phyloP scores from a whole-genome alignment of 208 protist species.

The Trypanosoma scelopori region DNA sequence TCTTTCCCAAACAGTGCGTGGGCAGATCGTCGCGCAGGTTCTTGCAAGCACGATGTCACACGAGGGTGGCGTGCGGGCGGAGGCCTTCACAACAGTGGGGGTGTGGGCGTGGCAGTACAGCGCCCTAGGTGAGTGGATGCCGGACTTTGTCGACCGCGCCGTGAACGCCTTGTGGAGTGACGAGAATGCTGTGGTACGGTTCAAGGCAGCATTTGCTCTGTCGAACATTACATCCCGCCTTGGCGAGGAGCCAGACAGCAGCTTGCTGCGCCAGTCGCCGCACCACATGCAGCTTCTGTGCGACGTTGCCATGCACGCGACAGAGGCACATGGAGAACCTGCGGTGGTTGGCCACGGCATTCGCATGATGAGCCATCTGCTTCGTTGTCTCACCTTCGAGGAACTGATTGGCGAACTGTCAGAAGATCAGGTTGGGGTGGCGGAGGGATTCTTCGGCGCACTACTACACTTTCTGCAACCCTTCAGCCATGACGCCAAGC shows the following conservation, averaged over 20 bases:
- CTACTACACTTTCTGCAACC: slow-evolving; percentile 53
- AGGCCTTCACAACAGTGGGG: slow-evolving; percentile 73
- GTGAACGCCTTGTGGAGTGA: slow-evolving; percentile 42
- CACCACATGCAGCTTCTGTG: slow-evolving; percentile 44
- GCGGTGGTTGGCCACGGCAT: slow-evolving; percentile 71
- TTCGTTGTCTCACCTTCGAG: slow-evolving; percentile 52
- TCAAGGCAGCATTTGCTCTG: slow-evolving; percentile 78
- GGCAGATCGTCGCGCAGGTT: slow-evolving; percentile 43
- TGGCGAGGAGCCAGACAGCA: slow-evolving; percentile 8
- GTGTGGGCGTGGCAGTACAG: slow-evolving; percentile 84
- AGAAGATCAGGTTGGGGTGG: slow-evolving; percentile 44
- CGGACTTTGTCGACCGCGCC: slow-evolving; percentile 47
- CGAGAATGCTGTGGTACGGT: slow-evolving; percentile 43
- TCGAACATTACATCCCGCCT: slow-evolving; percentile 62
- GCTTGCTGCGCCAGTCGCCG: slow-evolving; percentile 16
- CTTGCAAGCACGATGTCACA: slow-evolving; percentile 32
- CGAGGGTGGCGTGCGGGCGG: slow-evolving; percentile 44
- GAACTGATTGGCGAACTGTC: slow-evolving; percentile 69
- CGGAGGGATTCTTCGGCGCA: slow-evolving; percentile 63
- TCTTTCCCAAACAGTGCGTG: slow-evolving; percentile 10
- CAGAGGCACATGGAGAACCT: slow-evolving; percentile 35
- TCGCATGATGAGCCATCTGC: slow-evolving; percentile 79
- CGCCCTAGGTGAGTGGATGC: slow-evolving; percentile 38
- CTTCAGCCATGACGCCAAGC: slow-evolving; percentile 53
- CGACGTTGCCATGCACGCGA: slow-evolving; percentile 56